phyloP scores from a whole-genome alignment of 2,329 filamentous ascomycete species.

The Blastomyces emzantsi region DNA sequence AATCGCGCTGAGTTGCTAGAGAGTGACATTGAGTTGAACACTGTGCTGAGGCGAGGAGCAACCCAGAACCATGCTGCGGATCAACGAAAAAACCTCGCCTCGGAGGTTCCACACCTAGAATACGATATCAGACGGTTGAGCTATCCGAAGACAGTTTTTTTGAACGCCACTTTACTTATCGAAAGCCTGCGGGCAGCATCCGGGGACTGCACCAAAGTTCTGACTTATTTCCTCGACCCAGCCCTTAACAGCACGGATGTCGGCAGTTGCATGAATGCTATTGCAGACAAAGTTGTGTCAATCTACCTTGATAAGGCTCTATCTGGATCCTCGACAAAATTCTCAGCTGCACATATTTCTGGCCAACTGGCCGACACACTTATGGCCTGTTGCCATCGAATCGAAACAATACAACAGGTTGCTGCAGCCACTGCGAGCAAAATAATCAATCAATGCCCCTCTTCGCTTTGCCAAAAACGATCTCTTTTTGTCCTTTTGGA shows the following conservation, averaged over 20 bases:
- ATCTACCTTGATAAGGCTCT: conserved; percentile 71
- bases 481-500: conserved; percentile 91
- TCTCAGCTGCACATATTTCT: conserved; percentile 87
- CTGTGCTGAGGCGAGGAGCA: conserved; percentile 78
- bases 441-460: conserved; percentile 76
- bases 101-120: conserved; percentile 66
- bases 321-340: conserved; percentile 60
- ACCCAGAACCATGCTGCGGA: conserved; percentile 60
- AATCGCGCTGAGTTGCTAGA: conserved; percentile 83
- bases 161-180: conserved; percentile 82
- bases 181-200: conserved; percentile 78
- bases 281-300: conserved; percentile 61
- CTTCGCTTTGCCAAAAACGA: conserved; percentile 77
- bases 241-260: conserved; percentile 58
- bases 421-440: conserved; percentile 75
- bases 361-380: conserved; percentile 79
- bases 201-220: conserved; percentile 80
- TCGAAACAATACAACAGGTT: conserved; percentile 81
- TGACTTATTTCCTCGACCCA: conserved; percentile 92
- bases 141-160: conserved; percentile 84
- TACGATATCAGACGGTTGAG: conserved; percentile 71
- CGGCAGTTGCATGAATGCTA: conserved; percentile 53
- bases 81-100: conserved; percentile 69
- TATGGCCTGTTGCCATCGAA: conserved; percentile 84
- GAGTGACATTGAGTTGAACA: conserved; percentile 95